Base-by-base conservation (phyloP, 371 early-diverging fungal species). In the Conidiobolus incongruus region DNA sequence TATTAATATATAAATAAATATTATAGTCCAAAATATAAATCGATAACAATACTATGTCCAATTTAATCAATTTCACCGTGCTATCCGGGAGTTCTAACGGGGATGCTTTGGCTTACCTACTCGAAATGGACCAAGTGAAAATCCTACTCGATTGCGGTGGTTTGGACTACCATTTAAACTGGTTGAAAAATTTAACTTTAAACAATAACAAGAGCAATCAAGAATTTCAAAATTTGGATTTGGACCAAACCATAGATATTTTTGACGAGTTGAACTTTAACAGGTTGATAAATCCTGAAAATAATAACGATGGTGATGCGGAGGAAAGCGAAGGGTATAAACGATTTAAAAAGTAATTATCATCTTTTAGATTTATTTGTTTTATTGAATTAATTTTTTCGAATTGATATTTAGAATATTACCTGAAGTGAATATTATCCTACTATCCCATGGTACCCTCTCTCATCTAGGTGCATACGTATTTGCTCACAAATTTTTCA, bases 71-170 rank as follows among this genome's bases (percentile, higher is more conserved):
- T n/a, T n/a, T n/a, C n/a, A n/a, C n/a, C n/a, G n/a, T n/a, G n/a
- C n/a, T n/a, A n/a, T n/a, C n/a, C n/a, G n/a, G n/a, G n/a, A n/a
- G n/a, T n/a, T n/a, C n/a, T n/a, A n/a, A n/a, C n/a, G n/a, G n/a
- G n/a, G n/a, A n/a, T n/a, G n/a, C n/a, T n/a, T n/a, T n/a, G n/a
- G n/a, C n/a, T n/a, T 90, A 89, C 53, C 50, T 95, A 45, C 62
- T 95, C 38, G 86, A 91, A 55, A 73, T 93, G 23, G 91, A 89
- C 53, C 87, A 87, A 52, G 80, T 79, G 26, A 78, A 75, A 44
- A 75, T 95, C 30, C 54, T 95, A 38, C 66, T 95, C 24, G 96
- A 95, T 58, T 92, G 92, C 61, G 96, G 94, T 15, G 83, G 84
- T 77, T 66, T 69, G 38, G 79, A 76, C 54, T 48, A n/a, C n/a